phyloP scores from a whole-genome alignment of 768 basidiomycete species.

The Stropharia rugosoannulata region DNA sequence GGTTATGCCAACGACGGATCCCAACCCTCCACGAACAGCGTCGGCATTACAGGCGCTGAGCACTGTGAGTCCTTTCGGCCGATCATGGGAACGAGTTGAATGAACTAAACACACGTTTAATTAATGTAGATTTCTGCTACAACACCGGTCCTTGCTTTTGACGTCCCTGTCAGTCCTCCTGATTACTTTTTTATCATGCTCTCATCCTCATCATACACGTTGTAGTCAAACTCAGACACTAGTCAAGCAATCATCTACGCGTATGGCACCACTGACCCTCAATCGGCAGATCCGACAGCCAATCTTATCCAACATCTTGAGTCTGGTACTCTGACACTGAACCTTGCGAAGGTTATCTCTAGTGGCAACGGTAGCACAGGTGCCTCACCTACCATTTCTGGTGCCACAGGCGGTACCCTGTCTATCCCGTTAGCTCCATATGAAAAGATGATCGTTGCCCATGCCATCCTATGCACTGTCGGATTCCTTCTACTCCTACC shows the following conservation, averaged over 20 bases:
- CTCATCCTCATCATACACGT: background rate
- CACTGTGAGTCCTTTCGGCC: slow-evolving; percentile 29
- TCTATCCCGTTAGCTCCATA: slow-evolving; percentile 41
- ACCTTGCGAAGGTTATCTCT: slow-evolving; percentile 44
- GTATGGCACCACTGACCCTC: slow-evolving; percentile 48
- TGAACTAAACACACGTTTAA: slow-evolving; percentile 3
- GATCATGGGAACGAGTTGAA: background rate
- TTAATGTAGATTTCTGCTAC: slow-evolving; percentile 35
- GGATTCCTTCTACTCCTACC: slow-evolving; percentile 57
- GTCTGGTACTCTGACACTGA: slow-evolving; percentile 38
- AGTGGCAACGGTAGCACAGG: slow-evolving; percentile 19
- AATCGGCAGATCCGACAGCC: slow-evolving; percentile 43
- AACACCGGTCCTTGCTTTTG: slow-evolving; percentile 47
- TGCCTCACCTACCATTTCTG: slow-evolving; percentile 7
- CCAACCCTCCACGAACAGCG: slow-evolving; percentile 52
- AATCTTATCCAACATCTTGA: slow-evolving; percentile 46
- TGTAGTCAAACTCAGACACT: slow-evolving; percentile 40
- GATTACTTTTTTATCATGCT: background rate
- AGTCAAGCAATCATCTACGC: slow-evolving; percentile 58
- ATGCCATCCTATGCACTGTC: slow-evolving; percentile 48
- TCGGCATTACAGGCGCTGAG: slow-evolving; percentile 33
- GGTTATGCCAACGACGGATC: slow-evolving; percentile 55
- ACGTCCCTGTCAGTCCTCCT: slow-evolving; percentile 41
- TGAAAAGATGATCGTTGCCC: slow-evolving; percentile 52
- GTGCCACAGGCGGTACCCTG: slow-evolving; percentile 14